A percentile compares a stretch with the other conserved stretches of the same genome.
Evolutionary conservation across 1,284 basidiomycete genomes (phyloP).

Genomic region (Tilletia caries): DNA sequence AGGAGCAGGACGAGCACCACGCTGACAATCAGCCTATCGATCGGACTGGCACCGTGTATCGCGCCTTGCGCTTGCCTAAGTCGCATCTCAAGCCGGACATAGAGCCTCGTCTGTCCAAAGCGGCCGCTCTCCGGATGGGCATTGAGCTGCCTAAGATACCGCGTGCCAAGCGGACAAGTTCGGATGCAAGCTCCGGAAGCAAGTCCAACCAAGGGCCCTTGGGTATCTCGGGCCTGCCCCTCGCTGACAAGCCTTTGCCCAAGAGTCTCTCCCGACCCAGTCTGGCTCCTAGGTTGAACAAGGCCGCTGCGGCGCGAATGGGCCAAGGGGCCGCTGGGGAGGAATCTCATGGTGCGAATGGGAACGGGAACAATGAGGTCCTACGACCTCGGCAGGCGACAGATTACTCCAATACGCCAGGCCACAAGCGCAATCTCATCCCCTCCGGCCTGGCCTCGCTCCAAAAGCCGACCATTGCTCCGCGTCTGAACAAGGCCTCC

Average conservation of each 20-base stretch:
- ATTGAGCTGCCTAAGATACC: conserved; percentile 29
- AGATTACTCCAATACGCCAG: conserved; percentile 35
- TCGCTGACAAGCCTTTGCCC: conserved; percentile 19
- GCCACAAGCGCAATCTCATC: conserved; percentile 27
- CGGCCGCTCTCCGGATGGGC: conserved; percentile 67
- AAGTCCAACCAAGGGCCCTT: conserved; percentile 17
- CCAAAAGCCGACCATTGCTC: conserved; percentile 24
- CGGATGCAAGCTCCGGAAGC: background rate
- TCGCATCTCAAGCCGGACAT: conserved; percentile 66
- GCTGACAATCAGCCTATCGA: background rate
- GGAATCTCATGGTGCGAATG: background rate
- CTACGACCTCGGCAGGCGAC: conserved; percentile 22
- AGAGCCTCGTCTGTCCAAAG: conserved; percentile 70
- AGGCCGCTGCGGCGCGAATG: conserved; percentile 29
- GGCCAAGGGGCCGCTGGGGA: background rate
- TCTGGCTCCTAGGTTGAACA: conserved; percentile 34
- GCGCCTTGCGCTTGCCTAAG: conserved; percentile 68
- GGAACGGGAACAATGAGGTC: background rate
- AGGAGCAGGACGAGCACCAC: conserved; percentile 38
- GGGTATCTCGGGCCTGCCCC: conserved; percentile 33
- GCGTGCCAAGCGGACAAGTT: conserved; percentile 6
- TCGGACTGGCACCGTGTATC: conserved; percentile 59
- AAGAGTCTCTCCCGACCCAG: conserved; percentile 23
- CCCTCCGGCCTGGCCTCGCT: conserved; percentile 20
- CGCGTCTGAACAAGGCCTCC: conserved; percentile 24